Evolutionary conservation across 2,329 filamentous ascomycete genomes (phyloP), one percentile per base, ranked within the genome.

Genomic region (Shiraia sp.): DNA sequence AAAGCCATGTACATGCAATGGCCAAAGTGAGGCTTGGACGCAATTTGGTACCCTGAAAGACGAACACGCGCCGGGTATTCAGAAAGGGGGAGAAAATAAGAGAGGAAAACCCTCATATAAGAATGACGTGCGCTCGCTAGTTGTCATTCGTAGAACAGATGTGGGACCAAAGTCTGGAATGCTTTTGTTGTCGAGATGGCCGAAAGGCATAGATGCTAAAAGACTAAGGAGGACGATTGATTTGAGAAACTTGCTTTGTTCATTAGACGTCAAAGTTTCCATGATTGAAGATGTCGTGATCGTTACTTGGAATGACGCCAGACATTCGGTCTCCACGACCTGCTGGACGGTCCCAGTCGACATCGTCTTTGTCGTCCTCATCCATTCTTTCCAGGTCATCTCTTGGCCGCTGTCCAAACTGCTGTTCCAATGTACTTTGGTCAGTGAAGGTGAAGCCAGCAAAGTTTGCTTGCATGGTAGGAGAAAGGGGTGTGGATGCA

Each of bases 361-460:
- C 57, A 13, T 75, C 73, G 39, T 72, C 66, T 38, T 61, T 66
- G 19, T 68, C 64, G 43, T 72, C 68, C 47, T 74, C 70, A 33
- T 69, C 70, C 68, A 71, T 72, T 42, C 69, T 82, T 52, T 70
- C 71, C 48, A 57, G 62, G 40, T 64, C 66, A 19, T 69, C 61
- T n/a, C 68, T 61, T 38, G 71, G 68, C 15, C 59, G 66, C 45
- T 57, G 43, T 15, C 47, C 57, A 42, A 89, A 90, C 53, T 93
- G 86, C 50, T 92, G 89, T 37, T 97, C 91, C 41, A 99, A 85
- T 2, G 89, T 88, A 63, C 89, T 96, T 73, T 97, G 92, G 59
- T 97, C 93, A n/a, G 97, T 93, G 68, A 95, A 99, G 0, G 93
- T 99, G 71, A 99, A 99, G 24, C 93, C 93, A 63, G 93, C 89